Conservation (phyloP, 1,284 basidiomycete genomes). For the Heliocybe sulcata region DNA sequence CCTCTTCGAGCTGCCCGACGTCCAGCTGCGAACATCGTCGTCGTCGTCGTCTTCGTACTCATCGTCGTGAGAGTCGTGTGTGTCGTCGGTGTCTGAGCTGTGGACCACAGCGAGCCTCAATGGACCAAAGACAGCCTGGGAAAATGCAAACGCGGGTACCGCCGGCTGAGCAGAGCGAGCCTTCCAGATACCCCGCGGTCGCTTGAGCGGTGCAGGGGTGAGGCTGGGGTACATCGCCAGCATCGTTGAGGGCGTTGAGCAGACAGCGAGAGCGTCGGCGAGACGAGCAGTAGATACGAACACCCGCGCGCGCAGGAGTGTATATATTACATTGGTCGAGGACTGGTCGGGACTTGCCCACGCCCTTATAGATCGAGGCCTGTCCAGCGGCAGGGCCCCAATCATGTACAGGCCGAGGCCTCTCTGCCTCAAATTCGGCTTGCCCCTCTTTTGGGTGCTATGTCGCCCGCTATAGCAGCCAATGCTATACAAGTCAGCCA, state of each 20-base stretch:
- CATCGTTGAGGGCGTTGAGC: conserved; percentile 1
- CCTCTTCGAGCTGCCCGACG: conserved; percentile 20
- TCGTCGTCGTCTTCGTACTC: conserved; percentile 22
- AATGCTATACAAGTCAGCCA: neutral
- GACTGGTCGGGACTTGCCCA: conserved; percentile 1
- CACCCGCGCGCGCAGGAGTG: neutral
- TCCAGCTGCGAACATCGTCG: conserved; percentile 20
- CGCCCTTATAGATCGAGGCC: conserved; percentile 1
- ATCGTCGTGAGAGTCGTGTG: conserved; percentile 15
- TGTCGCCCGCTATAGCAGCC: neutral
- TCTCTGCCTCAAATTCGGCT: neutral
- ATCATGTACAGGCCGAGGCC: neutral
- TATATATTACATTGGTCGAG: neutral
- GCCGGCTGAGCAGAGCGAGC: conserved; percentile 27
- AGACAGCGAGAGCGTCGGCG: neutral
- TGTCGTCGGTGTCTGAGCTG: conserved; percentile 11
- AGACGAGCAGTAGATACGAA: neutral
- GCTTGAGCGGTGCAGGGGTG: neutral
- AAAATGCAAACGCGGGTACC: conserved; percentile 17
- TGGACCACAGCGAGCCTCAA: conserved; percentile 7
- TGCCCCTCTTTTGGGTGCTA: neutral
- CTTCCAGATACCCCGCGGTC: conserved; percentile 44
- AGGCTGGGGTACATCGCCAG: conserved; percentile 1
- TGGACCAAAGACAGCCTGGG: conserved; percentile 15
- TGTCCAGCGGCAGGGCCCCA: neutral